Evolutionary conservation across 1,284 basidiomycete species (phyloP).

Genomic region (Cutaneotrichosporon sp.): DNA sequence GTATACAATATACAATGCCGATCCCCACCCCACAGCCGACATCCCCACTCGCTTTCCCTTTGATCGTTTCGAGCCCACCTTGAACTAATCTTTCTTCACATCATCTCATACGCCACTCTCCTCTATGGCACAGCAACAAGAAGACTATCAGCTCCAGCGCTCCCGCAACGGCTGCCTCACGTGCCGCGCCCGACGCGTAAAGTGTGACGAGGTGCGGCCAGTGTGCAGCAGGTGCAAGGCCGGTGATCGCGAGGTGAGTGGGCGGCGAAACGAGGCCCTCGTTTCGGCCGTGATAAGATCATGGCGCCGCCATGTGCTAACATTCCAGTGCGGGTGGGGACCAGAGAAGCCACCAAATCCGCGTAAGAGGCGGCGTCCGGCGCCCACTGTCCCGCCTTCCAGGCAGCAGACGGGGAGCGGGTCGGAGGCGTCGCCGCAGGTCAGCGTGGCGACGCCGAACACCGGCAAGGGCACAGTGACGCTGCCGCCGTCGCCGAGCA

Average conservation of each 20-base stretch:
- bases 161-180: conserved; percentile 42
- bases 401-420: not conserved
- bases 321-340: conserved; percentile 23
- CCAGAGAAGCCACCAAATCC: conserved; percentile 26
- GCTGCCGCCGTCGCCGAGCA: not conserved
- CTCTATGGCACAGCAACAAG: conserved; percentile 7
- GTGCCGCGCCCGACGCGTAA: conserved; percentile 45
- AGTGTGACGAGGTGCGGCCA: conserved; percentile 44
- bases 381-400: not conserved
- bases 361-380: conserved; percentile 14
- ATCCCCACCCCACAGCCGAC: too few relatives aligned
- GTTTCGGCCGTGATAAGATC: conserved; percentile 3
- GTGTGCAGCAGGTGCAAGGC: conserved; percentile 29
- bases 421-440: not conserved
- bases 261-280: conserved; percentile 11
- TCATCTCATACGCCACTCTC: too few relatives aligned
- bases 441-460: not conserved
- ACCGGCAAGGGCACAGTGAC: not conserved
- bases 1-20: too few relatives aligned
- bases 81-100: not conserved
- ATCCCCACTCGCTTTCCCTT: too few relatives aligned
- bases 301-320: not conserved
- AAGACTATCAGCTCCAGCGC: conserved; percentile 22
- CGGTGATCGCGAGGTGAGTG: conserved; percentile 35
- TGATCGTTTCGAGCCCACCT: too few relatives aligned